A percentile compares a stretch with the other conserved stretches of the same genome.
Conservation (phyloP, 2,329 filamentous ascomycete genomes). For the Aspergillus caelatus region DNA sequence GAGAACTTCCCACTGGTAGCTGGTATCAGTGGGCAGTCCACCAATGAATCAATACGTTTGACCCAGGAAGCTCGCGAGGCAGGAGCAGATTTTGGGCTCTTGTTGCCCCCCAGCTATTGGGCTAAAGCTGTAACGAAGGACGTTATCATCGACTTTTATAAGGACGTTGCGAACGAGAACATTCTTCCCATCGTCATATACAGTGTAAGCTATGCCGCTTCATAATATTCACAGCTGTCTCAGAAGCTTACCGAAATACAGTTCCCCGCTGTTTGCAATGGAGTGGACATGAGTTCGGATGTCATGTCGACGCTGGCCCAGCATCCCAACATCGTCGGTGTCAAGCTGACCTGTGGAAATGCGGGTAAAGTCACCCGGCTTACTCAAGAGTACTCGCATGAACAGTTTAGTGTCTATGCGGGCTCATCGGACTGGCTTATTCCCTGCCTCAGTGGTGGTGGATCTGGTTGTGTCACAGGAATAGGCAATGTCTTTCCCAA, state of each 20-base stretch:
- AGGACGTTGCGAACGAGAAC: constrained; percentile 41
- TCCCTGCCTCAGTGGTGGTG: neutral
- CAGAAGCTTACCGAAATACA: neutral
- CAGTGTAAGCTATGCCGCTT: constrained; percentile 38
- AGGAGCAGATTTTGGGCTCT: constrained; percentile 43
- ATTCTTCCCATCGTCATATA: constrained; percentile 49
- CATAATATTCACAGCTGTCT: accelerated
- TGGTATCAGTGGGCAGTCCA: constrained; percentile 45
- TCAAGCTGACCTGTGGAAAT: constrained; percentile 39
- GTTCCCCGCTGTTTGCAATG: constrained; percentile 31
- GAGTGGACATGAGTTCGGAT: constrained; percentile 47
- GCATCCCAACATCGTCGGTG: constrained; percentile 37
- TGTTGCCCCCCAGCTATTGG: constrained; percentile 48
- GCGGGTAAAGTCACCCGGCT: constrained; percentile 1
- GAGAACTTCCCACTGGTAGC: constrained; percentile 44
- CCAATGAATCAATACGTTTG: constrained; percentile 43
- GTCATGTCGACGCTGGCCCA: constrained; percentile 28
- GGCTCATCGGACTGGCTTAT: neutral
- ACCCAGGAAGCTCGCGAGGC: constrained; percentile 42
- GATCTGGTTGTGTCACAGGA: neutral
- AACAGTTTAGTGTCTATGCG: neutral
- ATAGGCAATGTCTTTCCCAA: neutral
- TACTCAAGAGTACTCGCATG: neutral
- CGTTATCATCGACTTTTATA: constrained; percentile 40
- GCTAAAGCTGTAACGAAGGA: constrained; percentile 39